phyloP scores from a whole-genome alignment of 345 rosid genomes.

The Lagerstroemia speciosa region DNA sequence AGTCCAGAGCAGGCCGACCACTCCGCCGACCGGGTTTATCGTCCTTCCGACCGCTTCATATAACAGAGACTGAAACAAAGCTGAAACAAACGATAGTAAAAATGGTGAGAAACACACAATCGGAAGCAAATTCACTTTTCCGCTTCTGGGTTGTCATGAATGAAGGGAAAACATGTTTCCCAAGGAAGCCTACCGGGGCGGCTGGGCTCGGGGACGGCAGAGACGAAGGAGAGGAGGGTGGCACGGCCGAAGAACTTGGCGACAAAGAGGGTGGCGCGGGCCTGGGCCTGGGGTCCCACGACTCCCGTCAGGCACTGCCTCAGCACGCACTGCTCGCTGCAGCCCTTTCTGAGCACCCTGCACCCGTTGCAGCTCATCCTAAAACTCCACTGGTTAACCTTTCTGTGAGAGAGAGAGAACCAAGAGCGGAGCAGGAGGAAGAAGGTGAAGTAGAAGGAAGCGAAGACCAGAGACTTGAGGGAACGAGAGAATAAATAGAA shows the following conservation, averaged over 20 bases:
- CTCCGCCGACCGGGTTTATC: constrained; percentile 25
- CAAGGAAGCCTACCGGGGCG: constrained; percentile 81
- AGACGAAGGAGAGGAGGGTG: constrained; percentile 83
- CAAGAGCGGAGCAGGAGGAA: neutral
- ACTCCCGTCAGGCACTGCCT: constrained; percentile 78
- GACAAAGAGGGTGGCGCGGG: constrained; percentile 85
- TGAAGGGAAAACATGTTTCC: too few relatives aligned
- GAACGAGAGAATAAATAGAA: too few relatives aligned
- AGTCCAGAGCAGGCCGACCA: constrained; percentile 28
- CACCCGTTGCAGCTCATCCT: constrained; percentile 93
- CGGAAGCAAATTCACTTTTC: too few relatives aligned
- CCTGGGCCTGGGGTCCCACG: constrained; percentile 71
- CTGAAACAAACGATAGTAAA: constrained; percentile 9
- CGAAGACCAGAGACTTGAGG: too few relatives aligned
- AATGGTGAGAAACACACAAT: too few relatives aligned
- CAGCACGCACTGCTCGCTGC: constrained; percentile 74
- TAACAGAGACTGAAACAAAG: constrained; percentile 23
- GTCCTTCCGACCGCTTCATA: constrained; percentile 32
- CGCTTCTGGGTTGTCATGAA: too few relatives aligned
- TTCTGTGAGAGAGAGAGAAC: neutral
- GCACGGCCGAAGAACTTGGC: constrained; percentile 96
- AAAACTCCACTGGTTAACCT: neutral
- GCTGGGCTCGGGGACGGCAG: constrained; percentile 72
- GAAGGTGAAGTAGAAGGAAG: too few relatives aligned
- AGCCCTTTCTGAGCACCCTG: constrained; percentile 82